Conservation (phyloP, 768 basidiomycete species). For the Mycena vulgaris region DNA sequence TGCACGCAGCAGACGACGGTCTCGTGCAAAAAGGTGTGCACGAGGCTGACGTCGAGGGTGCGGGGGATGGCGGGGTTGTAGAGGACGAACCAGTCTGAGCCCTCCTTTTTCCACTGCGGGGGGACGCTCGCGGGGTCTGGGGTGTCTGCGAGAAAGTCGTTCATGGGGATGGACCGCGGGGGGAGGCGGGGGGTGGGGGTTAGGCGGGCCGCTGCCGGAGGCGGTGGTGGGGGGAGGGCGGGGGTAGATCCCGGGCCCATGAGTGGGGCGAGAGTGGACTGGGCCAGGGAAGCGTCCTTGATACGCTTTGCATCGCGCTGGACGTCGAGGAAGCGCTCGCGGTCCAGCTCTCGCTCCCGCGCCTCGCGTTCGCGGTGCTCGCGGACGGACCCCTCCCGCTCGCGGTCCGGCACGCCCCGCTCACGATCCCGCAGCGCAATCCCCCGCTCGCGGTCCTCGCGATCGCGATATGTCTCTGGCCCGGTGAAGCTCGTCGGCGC, state of each 20-base stretch:
- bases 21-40: slow-evolving; percentile 35
- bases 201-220: slow-evolving; percentile 9
- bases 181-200: slow-evolving; percentile 28
- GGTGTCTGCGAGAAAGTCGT: slow-evolving; percentile 31
- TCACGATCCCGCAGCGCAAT: slow-evolving; percentile 38
- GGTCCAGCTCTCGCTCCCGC: slow-evolving; percentile 46
- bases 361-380: slow-evolving; percentile 29
- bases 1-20: slow-evolving; percentile 89
- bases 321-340: slow-evolving; percentile 49
- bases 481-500: neutral
- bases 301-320: slow-evolving; percentile 74
- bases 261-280: slow-evolving; percentile 51
- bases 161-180: slow-evolving; percentile 18
- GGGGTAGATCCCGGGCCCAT: slow-evolving; percentile 35
- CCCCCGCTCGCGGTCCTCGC: slow-evolving; percentile 28
- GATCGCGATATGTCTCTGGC: slow-evolving; percentile 27
- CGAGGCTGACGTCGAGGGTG: slow-evolving; percentile 30
- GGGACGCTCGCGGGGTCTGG: slow-evolving; percentile 27
- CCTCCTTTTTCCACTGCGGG: slow-evolving; percentile 34
- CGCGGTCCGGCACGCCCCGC: slow-evolving; percentile 45
- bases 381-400: slow-evolving; percentile 53
- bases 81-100: slow-evolving; percentile 33
- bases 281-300: too few species aligned
- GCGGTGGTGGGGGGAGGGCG: slow-evolving; percentile 26
- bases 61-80: slow-evolving; percentile 29